phyloP scores from a whole-genome alignment of 2,329 filamentous ascomycete genomes.

The Aspergillus sp. region DNA sequence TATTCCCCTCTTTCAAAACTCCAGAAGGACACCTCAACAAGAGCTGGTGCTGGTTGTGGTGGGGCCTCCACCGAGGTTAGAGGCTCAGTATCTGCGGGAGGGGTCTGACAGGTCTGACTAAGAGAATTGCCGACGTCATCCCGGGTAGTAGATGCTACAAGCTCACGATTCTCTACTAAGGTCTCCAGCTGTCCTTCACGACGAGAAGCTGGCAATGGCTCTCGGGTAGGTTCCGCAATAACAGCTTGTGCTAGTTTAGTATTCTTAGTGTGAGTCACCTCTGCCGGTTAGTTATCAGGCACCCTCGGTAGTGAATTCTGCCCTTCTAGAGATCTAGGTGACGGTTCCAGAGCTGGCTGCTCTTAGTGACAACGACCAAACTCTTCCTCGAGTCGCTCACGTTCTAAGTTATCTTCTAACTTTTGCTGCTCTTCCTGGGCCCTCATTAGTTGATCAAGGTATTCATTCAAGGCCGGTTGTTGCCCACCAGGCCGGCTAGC shows the following conservation, averaged over 20 bases:
- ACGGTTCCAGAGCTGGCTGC: constrained; percentile 1
- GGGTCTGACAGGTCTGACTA: no score
- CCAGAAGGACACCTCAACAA: no score
- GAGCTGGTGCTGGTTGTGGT: no score
- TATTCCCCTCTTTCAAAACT: constrained; percentile 5
- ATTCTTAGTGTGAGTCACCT: constrained; percentile 1
- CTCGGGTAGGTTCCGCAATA: background rate
- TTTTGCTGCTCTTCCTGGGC: constrained; percentile 6
- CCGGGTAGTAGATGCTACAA: background rate
- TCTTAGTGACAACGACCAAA: constrained; percentile 3
- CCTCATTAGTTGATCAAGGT: constrained; percentile 5
- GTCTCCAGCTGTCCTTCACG: background rate
- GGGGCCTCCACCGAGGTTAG: no score
- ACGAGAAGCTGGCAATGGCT: background rate
- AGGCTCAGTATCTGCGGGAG: no score
- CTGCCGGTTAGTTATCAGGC: constrained; percentile 1
- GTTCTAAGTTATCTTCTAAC: constrained; percentile 5
- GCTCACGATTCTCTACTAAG: constrained; percentile 1
- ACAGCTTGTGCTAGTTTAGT: constrained; percentile 1
- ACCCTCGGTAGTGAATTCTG: constrained; percentile 1
- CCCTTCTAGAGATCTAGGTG: constrained; percentile 1
- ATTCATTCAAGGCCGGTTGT: constrained; percentile 2
- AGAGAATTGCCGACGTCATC: no score
- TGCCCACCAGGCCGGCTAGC: constrained; percentile 1
- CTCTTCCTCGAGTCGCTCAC: constrained; percentile 5